Percentiles rank a stretch among this genome's conserved stretches.
Evolutionary conservation across 2,329 filamentous ascomycete genomes (phyloP).

Genomic region (Coniochaeta sp.): DNA sequence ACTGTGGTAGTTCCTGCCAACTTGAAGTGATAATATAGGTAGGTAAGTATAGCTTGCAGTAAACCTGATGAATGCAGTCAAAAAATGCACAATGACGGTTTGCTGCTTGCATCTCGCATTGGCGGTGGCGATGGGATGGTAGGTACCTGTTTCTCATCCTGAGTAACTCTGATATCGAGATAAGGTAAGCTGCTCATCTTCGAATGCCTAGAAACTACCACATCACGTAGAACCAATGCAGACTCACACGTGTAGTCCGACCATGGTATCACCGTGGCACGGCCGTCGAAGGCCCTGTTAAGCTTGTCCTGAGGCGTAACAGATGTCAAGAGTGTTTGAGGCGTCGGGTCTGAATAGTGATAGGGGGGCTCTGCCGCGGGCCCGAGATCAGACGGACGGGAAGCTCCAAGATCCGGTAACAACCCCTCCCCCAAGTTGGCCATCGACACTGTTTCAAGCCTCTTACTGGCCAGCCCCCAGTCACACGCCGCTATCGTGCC

Average conservation of each 20-base stretch:
- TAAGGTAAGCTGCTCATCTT: too few relatives aligned
- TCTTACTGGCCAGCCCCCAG: not conserved
- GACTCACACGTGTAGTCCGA: too few relatives aligned
- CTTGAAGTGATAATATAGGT: too few relatives aligned
- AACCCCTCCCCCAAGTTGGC: not conserved
- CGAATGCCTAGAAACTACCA: not conserved
- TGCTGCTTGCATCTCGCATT: not conserved
- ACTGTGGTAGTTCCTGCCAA: too few relatives aligned
- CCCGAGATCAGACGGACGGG: not conserved
- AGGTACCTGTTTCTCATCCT: too few relatives aligned
- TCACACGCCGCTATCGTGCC: not conserved
- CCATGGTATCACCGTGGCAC: too few relatives aligned
- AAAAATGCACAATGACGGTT: not conserved
- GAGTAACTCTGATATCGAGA: too few relatives aligned
- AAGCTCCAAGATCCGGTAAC: not conserved
- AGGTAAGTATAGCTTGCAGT: not conserved
- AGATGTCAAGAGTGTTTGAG: conserved; percentile 1
- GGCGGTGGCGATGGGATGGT: not conserved
- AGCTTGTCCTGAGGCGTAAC: not conserved
- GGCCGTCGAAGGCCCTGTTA: not conserved
- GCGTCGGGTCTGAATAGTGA: too few relatives aligned
- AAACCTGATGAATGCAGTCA: not conserved
- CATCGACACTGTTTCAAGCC: not conserved
- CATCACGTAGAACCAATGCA: not conserved
- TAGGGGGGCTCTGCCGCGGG: not conserved